Conservation (phyloP, 306 rosid species). For the Abrus precatorius region DNA sequence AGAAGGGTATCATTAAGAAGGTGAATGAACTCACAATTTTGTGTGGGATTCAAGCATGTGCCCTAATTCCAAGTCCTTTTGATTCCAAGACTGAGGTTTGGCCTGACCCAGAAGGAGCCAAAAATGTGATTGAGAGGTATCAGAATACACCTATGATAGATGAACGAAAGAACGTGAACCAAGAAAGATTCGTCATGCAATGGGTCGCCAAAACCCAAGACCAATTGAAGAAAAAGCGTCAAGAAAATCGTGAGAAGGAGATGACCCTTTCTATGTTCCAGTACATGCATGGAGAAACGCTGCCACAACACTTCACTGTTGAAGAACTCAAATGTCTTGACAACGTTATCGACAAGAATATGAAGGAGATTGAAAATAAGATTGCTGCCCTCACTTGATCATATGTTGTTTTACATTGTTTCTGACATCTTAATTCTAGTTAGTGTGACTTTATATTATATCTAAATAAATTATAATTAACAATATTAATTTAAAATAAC, state of each 20-base stretch:
- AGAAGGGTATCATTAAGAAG: conserved; percentile 71
- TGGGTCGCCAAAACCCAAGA: conserved; percentile 40
- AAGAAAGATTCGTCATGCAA: conserved; percentile 43
- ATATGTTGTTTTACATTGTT: neutral
- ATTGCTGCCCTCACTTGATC: neutral
- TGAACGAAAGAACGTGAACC: conserved; percentile 48
- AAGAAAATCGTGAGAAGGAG: conserved; percentile 40
- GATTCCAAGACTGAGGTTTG: conserved; percentile 59
- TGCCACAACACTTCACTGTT: conserved; percentile 40
- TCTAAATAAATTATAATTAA: too few species aligned
- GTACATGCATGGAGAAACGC: conserved; percentile 22
- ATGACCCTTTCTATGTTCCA: conserved; percentile 41
- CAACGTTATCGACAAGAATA: conserved; percentile 44
- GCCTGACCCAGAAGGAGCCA: conserved; percentile 53
- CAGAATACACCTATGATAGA: neutral
- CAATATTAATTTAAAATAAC: too few species aligned
- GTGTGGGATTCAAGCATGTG: conserved; percentile 68
- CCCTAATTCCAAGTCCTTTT: conserved; percentile 60
- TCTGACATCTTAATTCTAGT: too few species aligned
- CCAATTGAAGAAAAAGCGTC: conserved; percentile 24
- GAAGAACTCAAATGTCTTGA: conserved; percentile 48
- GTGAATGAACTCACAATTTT: conserved; percentile 64
- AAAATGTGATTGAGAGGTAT: conserved; percentile 26
- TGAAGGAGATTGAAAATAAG: conserved; percentile 40
- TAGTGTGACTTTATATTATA: too few species aligned